Percentiles rank a stretch among this genome's conserved stretches.
Conservation (phyloP, 176 grass and related monocot species). For the Aegilops bicornis region DNA sequence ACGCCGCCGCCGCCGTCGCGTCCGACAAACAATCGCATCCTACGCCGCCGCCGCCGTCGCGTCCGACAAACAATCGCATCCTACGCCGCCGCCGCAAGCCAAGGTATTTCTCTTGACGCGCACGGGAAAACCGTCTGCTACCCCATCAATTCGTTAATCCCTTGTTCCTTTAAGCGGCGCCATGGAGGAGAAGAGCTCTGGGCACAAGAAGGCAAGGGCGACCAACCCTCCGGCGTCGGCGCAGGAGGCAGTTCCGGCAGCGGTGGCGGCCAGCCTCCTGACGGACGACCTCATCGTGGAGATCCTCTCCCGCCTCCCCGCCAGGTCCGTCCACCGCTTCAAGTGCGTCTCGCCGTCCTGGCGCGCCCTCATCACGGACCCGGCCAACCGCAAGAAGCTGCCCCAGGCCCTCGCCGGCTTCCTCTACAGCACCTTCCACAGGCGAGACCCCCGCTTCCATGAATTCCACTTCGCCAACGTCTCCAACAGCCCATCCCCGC, state of each 20-base stretch:
- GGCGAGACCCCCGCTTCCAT: too few relatives aligned
- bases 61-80: too few relatives aligned
- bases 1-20: too few relatives aligned
- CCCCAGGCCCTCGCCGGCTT: not conserved
- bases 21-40: too few relatives aligned
- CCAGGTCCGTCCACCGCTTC: not conserved
- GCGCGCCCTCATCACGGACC: not conserved
- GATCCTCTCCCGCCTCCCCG: not conserved
- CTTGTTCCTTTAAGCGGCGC: not conserved
- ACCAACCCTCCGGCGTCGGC: not conserved
- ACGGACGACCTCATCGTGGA: not conserved
- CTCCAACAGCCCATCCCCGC: too few relatives aligned
- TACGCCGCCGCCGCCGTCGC: not conserved
- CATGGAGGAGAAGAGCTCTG: not conserved
- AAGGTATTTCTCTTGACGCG: not conserved
- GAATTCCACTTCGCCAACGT: too few relatives aligned
- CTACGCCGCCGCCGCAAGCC: not conserved
- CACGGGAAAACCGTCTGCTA: not conserved
- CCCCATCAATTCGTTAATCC: not conserved
- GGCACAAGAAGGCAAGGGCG: not conserved
- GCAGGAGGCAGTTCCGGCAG: not conserved
- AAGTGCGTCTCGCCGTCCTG: not conserved
- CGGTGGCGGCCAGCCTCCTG: not conserved
- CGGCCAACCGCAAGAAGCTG: not conserved
- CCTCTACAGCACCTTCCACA: not conserved